Base-by-base conservation (phyloP, 176 grass and related monocot genomes). In the Oryza meridionalis region DNA sequence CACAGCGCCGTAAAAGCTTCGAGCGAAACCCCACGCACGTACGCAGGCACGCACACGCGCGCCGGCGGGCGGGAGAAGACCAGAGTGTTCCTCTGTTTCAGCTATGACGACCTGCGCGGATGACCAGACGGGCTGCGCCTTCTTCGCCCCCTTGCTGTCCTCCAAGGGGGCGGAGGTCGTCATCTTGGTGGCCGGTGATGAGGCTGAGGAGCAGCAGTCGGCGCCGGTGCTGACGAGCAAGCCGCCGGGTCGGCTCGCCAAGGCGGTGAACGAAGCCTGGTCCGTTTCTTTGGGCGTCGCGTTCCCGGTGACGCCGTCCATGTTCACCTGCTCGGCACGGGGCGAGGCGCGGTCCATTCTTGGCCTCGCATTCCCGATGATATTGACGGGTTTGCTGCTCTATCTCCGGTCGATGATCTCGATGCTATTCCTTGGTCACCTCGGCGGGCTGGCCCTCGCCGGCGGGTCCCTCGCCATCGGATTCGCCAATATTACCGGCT, bases 321-420 rank as follows among this genome's bases (percentile, higher is more conserved):
- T 86, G 27, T 79, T 79, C 17, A 24, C 84, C 22, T 8, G 63
- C 64, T 80, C 43, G 11, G 84, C 84, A 3, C 63, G 43, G 4
- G 69, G 11, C 22, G 94, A 97, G 82, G 94, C 87, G 24, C 69
- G 69, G 5, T 85, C 91, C 37, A 97, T 97, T 10, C 89, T 97
- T 0, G 77, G 49, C 71, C 84, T 97, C 68, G 94, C 94, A 37
- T 73, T 87, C 5, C 94, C 94, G 12, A 97, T 97, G 94, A 94
- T 91, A 27, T 66, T 97, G 25, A 97, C 94, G 2, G 91, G 94
- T 0, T 89, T 97, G 9, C 91, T 97, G 5, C 87, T 97, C 65
- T 97, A 97, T 82, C 91, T 94, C 84, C 91, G 94, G 12, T 97
- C 94, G 1, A 97, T 97, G 91, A 97, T 97, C 3, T 97, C 94